phyloP scores from a whole-genome alignment of 331 rosid genomes.

The Rhamnella rubrinervis region DNA sequence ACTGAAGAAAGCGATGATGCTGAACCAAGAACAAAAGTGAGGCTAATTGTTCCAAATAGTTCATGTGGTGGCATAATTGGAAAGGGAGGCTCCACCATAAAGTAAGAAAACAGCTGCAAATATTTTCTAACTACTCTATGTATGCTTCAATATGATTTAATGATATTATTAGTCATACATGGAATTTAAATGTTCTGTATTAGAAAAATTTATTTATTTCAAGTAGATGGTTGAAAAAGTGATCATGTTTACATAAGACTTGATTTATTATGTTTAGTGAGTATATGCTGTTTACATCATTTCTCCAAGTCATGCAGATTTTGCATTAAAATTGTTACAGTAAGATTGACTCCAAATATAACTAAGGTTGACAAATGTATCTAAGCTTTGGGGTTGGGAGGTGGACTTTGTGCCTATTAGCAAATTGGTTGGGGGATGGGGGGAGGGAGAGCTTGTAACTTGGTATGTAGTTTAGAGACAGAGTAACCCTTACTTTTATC shows the following conservation, averaged over 20 bases:
- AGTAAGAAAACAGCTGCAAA: conserved; percentile 44
- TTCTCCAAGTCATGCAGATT: too few relatives aligned
- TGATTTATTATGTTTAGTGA: background rate
- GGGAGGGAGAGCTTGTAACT: too few relatives aligned
- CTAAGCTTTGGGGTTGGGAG: too few relatives aligned
- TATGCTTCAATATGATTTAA: conserved; percentile 14
- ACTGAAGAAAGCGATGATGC: conserved; percentile 79
- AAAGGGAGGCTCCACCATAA: conserved; percentile 96
- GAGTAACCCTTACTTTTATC: too few relatives aligned
- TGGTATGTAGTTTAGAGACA: background rate
- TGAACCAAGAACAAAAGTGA: conserved; percentile 86
- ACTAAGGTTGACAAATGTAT: too few relatives aligned
- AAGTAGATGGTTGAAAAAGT: background rate
- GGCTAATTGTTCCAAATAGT: conserved; percentile 91
- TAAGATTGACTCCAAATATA: too few relatives aligned
- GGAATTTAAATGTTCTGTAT: background rate
- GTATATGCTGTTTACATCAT: background rate
- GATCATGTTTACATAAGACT: background rate
- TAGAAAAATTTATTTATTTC: background rate
- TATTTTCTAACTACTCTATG: conserved; percentile 13
- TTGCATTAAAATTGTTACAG: too few relatives aligned
- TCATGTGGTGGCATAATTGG: conserved; percentile 99
- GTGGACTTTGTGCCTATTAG: too few relatives aligned
- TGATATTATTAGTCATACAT: conserved; percentile 1
- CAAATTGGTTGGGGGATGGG: too few relatives aligned